These are phyloP conservation scores for Pugionium cornutum DNA, from an alignment of 345 rosid genomes.

Conservation along the genomic window DNA sequence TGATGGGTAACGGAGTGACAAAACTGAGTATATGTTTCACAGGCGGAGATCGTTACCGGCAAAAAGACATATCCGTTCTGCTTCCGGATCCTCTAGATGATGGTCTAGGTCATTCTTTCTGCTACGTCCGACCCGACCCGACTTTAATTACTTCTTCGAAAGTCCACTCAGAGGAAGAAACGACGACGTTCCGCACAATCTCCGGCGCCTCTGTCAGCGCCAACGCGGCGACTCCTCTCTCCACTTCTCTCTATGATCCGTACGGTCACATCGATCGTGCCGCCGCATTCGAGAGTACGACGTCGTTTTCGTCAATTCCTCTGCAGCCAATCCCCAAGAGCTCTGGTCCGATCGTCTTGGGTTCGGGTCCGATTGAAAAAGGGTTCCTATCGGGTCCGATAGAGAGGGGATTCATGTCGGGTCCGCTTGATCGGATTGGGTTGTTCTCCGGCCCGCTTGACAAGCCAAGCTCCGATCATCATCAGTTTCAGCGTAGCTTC, in stretches of 20 bases:
- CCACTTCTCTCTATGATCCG: slow-evolving; percentile 69
- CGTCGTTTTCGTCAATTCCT: slow-evolving; percentile 73
- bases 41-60: slow-evolving; percentile 47
- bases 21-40: slow-evolving; percentile 70
- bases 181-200: slow-evolving; percentile 76
- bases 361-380: slow-evolving; percentile 72
- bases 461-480: slow-evolving; percentile 46
- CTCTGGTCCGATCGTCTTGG: slow-evolving; percentile 63
- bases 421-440: slow-evolving; percentile 72
- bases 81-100: slow-evolving; percentile 67
- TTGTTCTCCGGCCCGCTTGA: slow-evolving; percentile 56
- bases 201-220: slow-evolving; percentile 97
- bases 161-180: slow-evolving; percentile 70
- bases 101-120: slow-evolving; percentile 87
- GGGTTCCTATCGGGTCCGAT: slow-evolving; percentile 87
- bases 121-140: slow-evolving; percentile 76
- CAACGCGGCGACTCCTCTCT: slow-evolving; percentile 84
- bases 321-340: slow-evolving; percentile 72
- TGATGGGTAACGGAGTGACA: slow-evolving; percentile 82
- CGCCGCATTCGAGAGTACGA: slow-evolving; percentile 85
- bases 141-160: slow-evolving; percentile 57
- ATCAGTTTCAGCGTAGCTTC: slow-evolving; percentile 70
- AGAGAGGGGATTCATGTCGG: slow-evolving; percentile 80
- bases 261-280: slow-evolving; percentile 61
- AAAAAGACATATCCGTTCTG: slow-evolving; percentile 45